phyloP scores from a whole-genome alignment of 108 stramenopile species.

The Pseudonitzschia multiseries region DNA sequence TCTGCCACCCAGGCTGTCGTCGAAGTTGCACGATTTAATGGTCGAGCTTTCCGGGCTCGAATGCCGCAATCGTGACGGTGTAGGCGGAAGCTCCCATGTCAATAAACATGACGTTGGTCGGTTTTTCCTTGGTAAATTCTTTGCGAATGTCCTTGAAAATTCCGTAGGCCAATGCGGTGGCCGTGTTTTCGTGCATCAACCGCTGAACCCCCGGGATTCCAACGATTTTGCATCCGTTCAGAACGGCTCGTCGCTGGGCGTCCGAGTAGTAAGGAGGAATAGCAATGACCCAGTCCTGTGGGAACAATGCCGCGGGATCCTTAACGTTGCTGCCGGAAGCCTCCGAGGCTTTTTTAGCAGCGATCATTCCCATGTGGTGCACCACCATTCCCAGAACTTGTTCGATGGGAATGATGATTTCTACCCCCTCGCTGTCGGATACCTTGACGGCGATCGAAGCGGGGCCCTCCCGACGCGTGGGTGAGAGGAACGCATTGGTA shows the following conservation, averaged over 20 bases:
- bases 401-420: slow-evolving; percentile 79
- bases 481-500: slow-evolving; percentile 72
- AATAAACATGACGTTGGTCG: slow-evolving; percentile 90
- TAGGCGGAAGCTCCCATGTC: slow-evolving; percentile 93
- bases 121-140: slow-evolving; percentile 76
- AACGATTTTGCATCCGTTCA: slow-evolving; percentile 89
- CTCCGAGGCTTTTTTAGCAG: slow-evolving; percentile 70
- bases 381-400: slow-evolving; percentile 91
- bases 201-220: slow-evolving; percentile 88
- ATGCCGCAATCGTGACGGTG: slow-evolving; percentile 89
- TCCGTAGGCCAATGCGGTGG: slow-evolving; percentile 96
- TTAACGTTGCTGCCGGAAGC: slow-evolving; percentile 30
- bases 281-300: slow-evolving; percentile 92
- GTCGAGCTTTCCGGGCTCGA: slow-evolving; percentile 88
- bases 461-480: slow-evolving; percentile 53
- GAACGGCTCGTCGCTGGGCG: slow-evolving; percentile 87
- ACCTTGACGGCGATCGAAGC: slow-evolving; percentile 76
- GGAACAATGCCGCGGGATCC: slow-evolving; percentile 46
- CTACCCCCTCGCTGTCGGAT: slow-evolving; percentile 47
- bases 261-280: slow-evolving; percentile 96
- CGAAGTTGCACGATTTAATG: slow-evolving; percentile 80
- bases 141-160: slow-evolving; percentile 96
- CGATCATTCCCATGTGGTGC: slow-evolving; percentile 84
- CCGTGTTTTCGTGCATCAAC: slow-evolving; percentile 95
- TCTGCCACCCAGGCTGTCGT: slow-evolving; percentile 89